Conservation (phyloP, 2,329 filamentous ascomycete species). For the Xylariaceae sp. region DNA sequence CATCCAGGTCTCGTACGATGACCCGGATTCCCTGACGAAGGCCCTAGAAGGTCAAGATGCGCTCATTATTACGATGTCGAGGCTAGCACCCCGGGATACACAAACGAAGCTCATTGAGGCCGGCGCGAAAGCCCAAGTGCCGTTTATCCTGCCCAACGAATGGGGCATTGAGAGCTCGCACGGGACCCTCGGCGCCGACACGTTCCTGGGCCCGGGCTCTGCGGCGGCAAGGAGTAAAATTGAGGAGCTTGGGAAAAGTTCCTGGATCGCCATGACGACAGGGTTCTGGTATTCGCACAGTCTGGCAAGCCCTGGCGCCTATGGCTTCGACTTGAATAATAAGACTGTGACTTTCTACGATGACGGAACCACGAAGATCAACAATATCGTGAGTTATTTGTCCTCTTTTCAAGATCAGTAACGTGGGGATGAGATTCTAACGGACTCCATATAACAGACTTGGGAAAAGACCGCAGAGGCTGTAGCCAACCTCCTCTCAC, state of each 20-base stretch:
- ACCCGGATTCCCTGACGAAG: conserved; percentile 41
- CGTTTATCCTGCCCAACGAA: conserved; percentile 53
- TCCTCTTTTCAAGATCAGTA: conserved; percentile 34
- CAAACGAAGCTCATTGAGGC: conserved; percentile 50
- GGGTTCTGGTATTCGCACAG: conserved; percentile 55
- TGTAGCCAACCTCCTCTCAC: conserved; percentile 47
- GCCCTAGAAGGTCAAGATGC: conserved; percentile 54
- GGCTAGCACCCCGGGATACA: conserved; percentile 40
- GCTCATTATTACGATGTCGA: conserved; percentile 51
- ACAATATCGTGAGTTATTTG: conserved; percentile 45
- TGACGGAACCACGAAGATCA: conserved; percentile 53
- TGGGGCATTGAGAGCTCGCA: conserved; percentile 41
- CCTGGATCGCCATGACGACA: conserved; percentile 43
- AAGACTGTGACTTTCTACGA: conserved; percentile 46
- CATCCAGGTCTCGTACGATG: conserved; percentile 43
- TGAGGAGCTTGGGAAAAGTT: conserved; percentile 37
- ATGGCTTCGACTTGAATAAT: conserved; percentile 48
- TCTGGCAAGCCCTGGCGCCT: conserved; percentile 38
- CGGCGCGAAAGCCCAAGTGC: conserved; percentile 51
- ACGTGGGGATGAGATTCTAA: conserved; percentile 36
- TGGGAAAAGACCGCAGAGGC: conserved; percentile 41
- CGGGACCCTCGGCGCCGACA: conserved; percentile 36
- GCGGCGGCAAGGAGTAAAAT: conserved; percentile 35
- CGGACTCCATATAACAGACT: conserved; percentile 15
- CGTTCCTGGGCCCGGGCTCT: conserved; percentile 22